Base-by-base conservation (phyloP, 2,329 filamentous ascomycete genomes). In the Paecilomyces sp. region DNA sequence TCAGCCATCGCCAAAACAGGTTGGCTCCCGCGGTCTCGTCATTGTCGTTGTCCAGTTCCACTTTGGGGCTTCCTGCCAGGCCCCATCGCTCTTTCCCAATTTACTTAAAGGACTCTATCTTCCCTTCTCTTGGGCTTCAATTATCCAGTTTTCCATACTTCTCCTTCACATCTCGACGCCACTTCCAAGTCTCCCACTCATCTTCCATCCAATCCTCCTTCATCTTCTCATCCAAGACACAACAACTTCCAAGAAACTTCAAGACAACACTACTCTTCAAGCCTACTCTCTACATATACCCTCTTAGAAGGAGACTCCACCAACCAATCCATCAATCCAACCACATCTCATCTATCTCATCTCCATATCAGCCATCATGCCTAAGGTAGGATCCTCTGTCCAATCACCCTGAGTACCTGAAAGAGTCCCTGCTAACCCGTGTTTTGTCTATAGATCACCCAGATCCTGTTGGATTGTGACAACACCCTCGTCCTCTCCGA, bases 401-500 rank as follows among this genome's bases (percentile, higher is more conserved):
- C 5, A 22, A 51, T 50, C n/a, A 54, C 47, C 41, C 13, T 8
- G n/a, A 30, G 25, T 25, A 47, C 57, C 52, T n/a, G 55, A 55
- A 60, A 63, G 56, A 36, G 55, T 55, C 58, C 25, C 53, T 60
- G 68, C 65, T 64, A 58, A 57, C 59, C 9, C 8, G 18, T 22
- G 55, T 22, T 54, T 36, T 36, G 33, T 15, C 33, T 65, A 52
- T 67, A 86, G 82, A 88, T 90, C 77, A 89, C 81, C 59, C 84
- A 88, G 64, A 80, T 91, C 71, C 83, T 91, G 68, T 89, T 91
- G 75, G 88, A 91, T 66, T 81, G 79, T 65, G 79, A 96, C 85
- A 96, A 96, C 84, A 96, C 92, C 64, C 90, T 96, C 74, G 91
- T 94, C 74, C 86, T 94, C 69, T 95, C 91, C 58, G 92, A 96